Evolutionary conservation across 225 moss, liverwort and hornwort species (phyloP), one percentile per base, ranked within the genome.

Genomic region (Thuidium tamariscinum): DNA sequence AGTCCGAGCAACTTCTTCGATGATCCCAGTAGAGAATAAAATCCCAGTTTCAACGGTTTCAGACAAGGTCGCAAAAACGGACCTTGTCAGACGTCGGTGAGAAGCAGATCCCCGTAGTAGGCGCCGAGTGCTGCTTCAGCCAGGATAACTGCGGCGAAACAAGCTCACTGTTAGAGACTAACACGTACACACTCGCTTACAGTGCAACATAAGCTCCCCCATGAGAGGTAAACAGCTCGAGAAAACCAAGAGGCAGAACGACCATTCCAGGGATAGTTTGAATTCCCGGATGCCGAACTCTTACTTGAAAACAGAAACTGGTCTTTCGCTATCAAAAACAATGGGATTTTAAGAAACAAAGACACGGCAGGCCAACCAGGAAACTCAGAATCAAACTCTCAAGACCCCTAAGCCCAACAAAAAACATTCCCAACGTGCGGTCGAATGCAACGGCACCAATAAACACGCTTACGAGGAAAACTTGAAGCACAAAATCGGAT

Each of bases 71-170:
- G 68, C 59, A 66, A 71, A 63, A 46, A 87, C 85, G 67, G 71
- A 99, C 97, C 99, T 99, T 99, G 92, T 99, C 99, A 86, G 95
- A 96, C 65, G 94, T 94, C 61, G 99, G 99, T n/a, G 99, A 99
- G 84, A 99, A 99, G 90, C 97, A 99, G 87, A 99, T 93, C 78
- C 99, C 99, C 42, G 99, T 96, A 55, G 97, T 94, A 70, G 99
- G 99, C 88, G 99, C 99, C 74, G 96, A 96, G 87, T 99, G 99
- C 90, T 99, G 99, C 90, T 97, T 99, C 81, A 96, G 86, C 99
- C 99, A 99, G 27, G 99, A 99, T 67, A 96, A 81, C 99, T 98
- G 95, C 93, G 81, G 76, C 61, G 89, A 84, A 77, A 87, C 82
- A 80, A 82, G 62, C 1, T 29, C 4, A 27, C 13, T 54, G 59